These are phyloP conservation scores for Licmophora abbreviata DNA, from an alignment of 108 stramenopile species.

Conservation along the genomic window DNA sequence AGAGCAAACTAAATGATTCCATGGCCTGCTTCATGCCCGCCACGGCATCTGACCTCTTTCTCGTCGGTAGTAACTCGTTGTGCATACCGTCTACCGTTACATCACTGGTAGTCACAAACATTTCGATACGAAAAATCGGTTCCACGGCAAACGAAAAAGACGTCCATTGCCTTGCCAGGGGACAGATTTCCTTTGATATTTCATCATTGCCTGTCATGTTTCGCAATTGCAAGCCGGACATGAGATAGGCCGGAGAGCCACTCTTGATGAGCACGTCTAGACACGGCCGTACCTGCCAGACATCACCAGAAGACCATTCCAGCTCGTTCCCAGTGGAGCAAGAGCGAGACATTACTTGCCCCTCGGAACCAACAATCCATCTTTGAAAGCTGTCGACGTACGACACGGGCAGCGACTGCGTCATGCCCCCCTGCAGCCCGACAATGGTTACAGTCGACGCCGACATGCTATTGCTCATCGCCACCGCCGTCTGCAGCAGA, in stretches of 20 bases:
- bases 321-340: no score
- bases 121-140: neutral
- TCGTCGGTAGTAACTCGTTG: neutral
- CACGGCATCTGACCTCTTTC: neutral
- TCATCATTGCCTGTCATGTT: neutral
- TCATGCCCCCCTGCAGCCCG: neutral
- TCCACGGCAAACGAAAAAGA: neutral
- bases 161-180: slow-evolving; percentile 1
- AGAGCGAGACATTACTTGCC: neutral
- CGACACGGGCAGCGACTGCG: neutral
- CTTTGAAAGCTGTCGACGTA: slow-evolving; percentile 5
- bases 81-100: neutral
- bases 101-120: neutral
- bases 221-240: neutral
- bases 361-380: slow-evolving; percentile 13
- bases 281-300: neutral
- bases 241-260: neutral
- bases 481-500: neutral
- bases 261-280: neutral
- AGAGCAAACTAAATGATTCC: neutral
- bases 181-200: neutral
- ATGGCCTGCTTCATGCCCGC: neutral
- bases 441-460: neutral
- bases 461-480: no score
- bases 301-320: no score